Evolutionary conservation across 768 basidiomycete species (phyloP).

Genomic region (Boletus rufocinnamomeus): DNA sequence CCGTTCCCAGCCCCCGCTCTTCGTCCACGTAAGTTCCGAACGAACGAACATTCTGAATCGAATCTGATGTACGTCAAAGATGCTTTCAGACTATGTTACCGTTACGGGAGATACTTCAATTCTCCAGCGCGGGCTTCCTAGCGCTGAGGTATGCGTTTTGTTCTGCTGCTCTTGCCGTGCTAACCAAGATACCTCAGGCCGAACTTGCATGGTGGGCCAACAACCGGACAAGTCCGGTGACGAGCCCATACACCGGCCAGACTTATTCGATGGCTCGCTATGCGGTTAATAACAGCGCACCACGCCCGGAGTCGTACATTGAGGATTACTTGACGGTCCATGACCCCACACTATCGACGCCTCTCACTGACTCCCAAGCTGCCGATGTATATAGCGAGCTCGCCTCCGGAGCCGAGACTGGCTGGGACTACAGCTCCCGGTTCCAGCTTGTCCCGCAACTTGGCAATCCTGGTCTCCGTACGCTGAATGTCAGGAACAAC

Average conservation of each 20-base stretch:
- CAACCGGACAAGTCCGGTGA: slow-evolving; percentile 70
- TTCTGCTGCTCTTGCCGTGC: background rate
- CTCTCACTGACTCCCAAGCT: slow-evolving; percentile 60
- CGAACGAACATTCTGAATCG: background rate
- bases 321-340: slow-evolving; percentile 82
- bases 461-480: slow-evolving; percentile 58
- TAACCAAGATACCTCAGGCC: slow-evolving; percentile 41
- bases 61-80: slow-evolving; percentile 44
- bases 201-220: slow-evolving; percentile 84
- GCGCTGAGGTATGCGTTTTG: slow-evolving; percentile 64
- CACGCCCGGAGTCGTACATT: slow-evolving; percentile 84
- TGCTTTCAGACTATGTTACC: slow-evolving; percentile 84
- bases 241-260: slow-evolving; percentile 67
- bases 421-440: slow-evolving; percentile 47
- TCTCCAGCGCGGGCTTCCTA: slow-evolving; percentile 75
- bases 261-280: slow-evolving; percentile 72
- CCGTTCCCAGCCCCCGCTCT: too few relatives aligned
- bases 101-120: slow-evolving; percentile 74
- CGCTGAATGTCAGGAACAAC: slow-evolving; percentile 67
- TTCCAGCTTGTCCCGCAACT: slow-evolving; percentile 41
- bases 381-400: slow-evolving; percentile 81
- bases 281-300: slow-evolving; percentile 79
- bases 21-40: slow-evolving; percentile 50
- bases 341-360: slow-evolving; percentile 52
- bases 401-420: slow-evolving; percentile 85